These are phyloP conservation scores for Pleodorina starrii DNA, from an alignment of 139 green algal genomes.

Conservation along the genomic window DNA sequence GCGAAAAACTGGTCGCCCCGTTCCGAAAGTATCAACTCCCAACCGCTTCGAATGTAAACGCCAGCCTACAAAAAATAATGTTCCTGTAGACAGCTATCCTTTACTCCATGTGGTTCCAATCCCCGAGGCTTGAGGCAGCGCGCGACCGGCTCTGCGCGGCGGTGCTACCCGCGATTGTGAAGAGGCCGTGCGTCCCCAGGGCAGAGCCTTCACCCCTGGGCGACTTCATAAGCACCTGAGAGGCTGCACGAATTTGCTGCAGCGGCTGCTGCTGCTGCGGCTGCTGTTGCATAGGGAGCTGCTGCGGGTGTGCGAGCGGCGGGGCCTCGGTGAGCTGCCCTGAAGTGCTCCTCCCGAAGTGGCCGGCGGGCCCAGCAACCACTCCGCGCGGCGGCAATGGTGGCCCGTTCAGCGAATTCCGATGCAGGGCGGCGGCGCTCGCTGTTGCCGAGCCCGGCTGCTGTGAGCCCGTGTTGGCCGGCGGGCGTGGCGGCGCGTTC, in stretches of 20 bases:
- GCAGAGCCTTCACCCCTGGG: background rate
- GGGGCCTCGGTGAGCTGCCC: background rate
- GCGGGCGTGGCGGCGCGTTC: background rate
- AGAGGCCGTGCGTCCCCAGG: background rate
- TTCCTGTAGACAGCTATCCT: too few species aligned
- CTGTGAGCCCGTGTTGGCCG: background rate
- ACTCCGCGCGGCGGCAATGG: background rate
- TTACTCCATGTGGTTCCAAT: conserved; percentile 9
- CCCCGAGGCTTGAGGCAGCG: conserved; percentile 4
- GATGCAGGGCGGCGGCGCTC: background rate
- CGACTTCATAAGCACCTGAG: conserved; percentile 3
- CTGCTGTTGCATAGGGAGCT: background rate
- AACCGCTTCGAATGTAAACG: too few species aligned
- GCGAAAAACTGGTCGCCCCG: too few species aligned
- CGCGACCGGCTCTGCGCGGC: conserved; percentile 22
- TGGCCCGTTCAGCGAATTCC: background rate
- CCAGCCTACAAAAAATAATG: too few species aligned
- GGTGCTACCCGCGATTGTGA: background rate
- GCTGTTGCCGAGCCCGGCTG: background rate
- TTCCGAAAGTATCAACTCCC: too few species aligned
- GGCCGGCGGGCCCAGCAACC: background rate
- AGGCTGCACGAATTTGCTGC: conserved; percentile 25
- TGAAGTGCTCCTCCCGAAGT: background rate
- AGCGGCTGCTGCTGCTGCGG: background rate
- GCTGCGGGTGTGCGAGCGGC: background rate